phyloP scores from a whole-genome alignment of 2,329 filamentous ascomycete genomes.

The Ceratocystis lukuohia region DNA sequence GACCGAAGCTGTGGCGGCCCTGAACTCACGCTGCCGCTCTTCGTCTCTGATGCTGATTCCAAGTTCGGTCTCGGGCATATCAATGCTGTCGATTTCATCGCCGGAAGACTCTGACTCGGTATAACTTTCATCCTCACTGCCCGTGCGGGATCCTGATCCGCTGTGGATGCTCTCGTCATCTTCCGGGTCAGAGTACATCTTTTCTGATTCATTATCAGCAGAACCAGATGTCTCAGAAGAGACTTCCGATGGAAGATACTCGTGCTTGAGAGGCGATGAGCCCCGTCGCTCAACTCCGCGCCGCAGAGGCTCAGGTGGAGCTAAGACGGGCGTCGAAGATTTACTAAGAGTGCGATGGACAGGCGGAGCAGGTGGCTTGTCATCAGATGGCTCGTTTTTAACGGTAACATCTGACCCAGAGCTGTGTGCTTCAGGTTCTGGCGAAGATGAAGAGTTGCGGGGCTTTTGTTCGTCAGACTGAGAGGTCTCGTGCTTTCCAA shows the following conservation, averaged over 20 bases:
- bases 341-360: constrained; percentile 18
- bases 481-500: neutral
- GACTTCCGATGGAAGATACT: constrained; percentile 75
- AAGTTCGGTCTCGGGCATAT: constrained; percentile 45
- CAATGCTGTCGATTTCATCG: constrained; percentile 45
- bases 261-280: constrained; percentile 91
- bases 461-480: neutral
- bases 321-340: constrained; percentile 11
- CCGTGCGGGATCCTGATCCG: constrained; percentile 10
- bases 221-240: constrained; percentile 47
- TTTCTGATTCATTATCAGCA: constrained; percentile 39
- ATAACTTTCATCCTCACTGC: constrained; percentile 24
- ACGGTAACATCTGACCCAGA: constrained; percentile 19
- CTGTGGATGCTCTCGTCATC: constrained; percentile 28
- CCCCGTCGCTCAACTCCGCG: constrained; percentile 52
- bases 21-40: constrained; percentile 22
- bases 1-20: constrained; percentile 28
- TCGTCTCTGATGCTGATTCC: constrained; percentile 42
- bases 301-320: constrained; percentile 11
- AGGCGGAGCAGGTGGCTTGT: constrained; percentile 17
- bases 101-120: constrained; percentile 31
- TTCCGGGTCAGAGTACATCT: constrained; percentile 39
- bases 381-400: constrained; percentile 10
- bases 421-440: constrained; percentile 23
- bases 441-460: neutral